Conservation (phyloP, 1,284 basidiomycete genomes). For the Rugosomyces carneus region DNA sequence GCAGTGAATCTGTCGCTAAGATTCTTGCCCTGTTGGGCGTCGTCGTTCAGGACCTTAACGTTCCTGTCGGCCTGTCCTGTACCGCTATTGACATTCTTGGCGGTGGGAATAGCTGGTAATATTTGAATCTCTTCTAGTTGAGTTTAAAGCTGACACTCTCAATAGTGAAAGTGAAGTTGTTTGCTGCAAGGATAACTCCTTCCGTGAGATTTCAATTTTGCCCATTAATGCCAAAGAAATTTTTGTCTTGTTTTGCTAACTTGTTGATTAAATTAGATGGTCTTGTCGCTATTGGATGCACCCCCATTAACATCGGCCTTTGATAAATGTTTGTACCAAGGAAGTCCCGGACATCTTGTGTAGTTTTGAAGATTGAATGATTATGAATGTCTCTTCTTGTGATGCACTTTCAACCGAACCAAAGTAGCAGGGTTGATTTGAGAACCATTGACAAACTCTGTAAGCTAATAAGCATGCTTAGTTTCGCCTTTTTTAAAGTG, state of each 20-base stretch:
- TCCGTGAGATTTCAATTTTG: constrained; percentile 2
- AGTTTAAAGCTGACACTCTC: not conserved
- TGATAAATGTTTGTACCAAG: too few species aligned
- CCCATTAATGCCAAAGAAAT: not conserved
- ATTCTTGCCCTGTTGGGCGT: constrained; percentile 23
- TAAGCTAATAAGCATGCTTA: too few species aligned
- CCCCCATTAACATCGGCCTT: constrained; percentile 18
- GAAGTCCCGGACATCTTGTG: too few species aligned
- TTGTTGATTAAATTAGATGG: constrained; percentile 4
- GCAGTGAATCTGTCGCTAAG: constrained; percentile 6
- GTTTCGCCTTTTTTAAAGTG: too few species aligned
- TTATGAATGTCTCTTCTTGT: too few species aligned
- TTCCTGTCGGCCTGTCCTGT: constrained; percentile 24
- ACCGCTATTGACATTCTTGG: constrained; percentile 21
- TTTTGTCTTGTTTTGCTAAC: not conserved
- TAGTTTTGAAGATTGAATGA: too few species aligned
- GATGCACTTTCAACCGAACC: too few species aligned
- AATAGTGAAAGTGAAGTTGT: constrained; percentile 4
- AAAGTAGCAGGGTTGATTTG: too few species aligned
- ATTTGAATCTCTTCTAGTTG: not conserved
- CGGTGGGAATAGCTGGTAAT: constrained; percentile 20
- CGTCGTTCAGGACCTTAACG: constrained; percentile 21
- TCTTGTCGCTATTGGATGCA: constrained; percentile 9
- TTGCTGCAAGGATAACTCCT: constrained; percentile 10
- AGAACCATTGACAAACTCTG: too few species aligned